These are phyloP conservation scores for Tolypocladium amazonense DNA, from an alignment of 2,329 filamentous ascomycete species.

Conservation along the genomic window DNA sequence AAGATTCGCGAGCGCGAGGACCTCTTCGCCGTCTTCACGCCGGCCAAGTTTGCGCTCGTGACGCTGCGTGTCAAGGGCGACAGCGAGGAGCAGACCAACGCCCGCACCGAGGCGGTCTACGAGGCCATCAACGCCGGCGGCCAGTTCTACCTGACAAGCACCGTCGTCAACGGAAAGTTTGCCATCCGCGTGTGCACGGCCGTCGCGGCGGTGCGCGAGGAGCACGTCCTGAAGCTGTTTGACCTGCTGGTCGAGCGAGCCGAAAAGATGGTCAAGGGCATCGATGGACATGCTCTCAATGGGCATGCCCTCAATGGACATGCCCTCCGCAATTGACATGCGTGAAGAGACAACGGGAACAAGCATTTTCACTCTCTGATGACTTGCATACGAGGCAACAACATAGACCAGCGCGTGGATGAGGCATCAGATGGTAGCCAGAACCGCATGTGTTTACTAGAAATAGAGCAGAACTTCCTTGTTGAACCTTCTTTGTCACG, in stretches of 20 bases:
- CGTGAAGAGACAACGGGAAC: not conserved
- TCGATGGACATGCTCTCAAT: not conserved
- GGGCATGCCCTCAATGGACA: not conserved
- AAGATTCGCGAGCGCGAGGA: conserved; percentile 50
- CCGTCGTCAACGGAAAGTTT: conserved; percentile 60
- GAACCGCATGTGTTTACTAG: not conserved
- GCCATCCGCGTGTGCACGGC: conserved; percentile 75
- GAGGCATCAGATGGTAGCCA: not conserved
- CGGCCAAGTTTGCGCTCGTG: conserved; percentile 67
- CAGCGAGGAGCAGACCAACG: conserved; percentile 46
- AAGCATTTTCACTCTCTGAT: not conserved
- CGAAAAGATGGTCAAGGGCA: conserved; percentile 34
- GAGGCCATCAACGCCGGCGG: conserved; percentile 63
- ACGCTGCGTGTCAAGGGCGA: conserved; percentile 53
- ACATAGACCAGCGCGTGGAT: not conserved
- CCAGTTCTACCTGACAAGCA: conserved; percentile 74
- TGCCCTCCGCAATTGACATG: not conserved
- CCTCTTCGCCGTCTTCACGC: conserved; percentile 65
- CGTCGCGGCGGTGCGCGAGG: conserved; percentile 54
- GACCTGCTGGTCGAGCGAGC: conserved; percentile 57
- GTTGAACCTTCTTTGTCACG: not conserved
- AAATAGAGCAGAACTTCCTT: not conserved
- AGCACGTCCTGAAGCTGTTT: conserved; percentile 66
- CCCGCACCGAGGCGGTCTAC: conserved; percentile 62
- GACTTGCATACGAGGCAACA: not conserved